These are phyloP conservation scores for Cunninghamia lanceolata DNA, from an alignment of 75 land plant genomes.

Conservation along the genomic window DNA sequence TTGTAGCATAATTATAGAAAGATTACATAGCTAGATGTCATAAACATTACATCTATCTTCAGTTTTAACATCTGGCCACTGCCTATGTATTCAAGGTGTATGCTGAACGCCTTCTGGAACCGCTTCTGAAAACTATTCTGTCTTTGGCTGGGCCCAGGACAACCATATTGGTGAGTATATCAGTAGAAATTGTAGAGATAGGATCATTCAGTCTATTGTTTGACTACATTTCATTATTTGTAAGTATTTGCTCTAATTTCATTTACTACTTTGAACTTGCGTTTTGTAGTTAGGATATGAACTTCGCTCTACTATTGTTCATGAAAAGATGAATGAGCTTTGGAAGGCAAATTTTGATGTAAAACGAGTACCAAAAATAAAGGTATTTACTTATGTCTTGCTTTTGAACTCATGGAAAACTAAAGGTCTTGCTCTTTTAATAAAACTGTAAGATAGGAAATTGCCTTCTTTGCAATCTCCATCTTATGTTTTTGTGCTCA, in stretches of 20 bases:
- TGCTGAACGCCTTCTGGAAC: slow-evolving; percentile 82
- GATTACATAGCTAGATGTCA: not conserved
- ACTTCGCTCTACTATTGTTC: slow-evolving; percentile 74
- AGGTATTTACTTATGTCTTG: slow-evolving; percentile 40
- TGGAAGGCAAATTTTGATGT: slow-evolving; percentile 77
- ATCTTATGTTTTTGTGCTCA: not conserved
- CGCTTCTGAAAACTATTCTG: slow-evolving; percentile 68
- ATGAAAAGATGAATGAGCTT: slow-evolving; percentile 74
- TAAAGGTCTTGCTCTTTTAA: not conserved
- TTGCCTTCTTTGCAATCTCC: not conserved
- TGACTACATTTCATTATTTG: not conserved
- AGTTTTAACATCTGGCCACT: not conserved
- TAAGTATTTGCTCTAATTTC: not conserved
- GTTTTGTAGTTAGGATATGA: slow-evolving; percentile 79
- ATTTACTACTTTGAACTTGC: not conserved
- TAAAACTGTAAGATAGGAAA: not conserved
- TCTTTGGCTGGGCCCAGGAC: slow-evolving; percentile 90
- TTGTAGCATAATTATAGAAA: not conserved
- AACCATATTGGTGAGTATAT: slow-evolving; percentile 58
- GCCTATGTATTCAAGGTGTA: slow-evolving; percentile 62
- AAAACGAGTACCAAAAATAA: slow-evolving; percentile 67
- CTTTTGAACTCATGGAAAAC: slow-evolving; percentile 3
- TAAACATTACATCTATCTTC: not conserved
- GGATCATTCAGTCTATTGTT: not conserved
- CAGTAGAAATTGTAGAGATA: not conserved